A percentile compares a stretch with the other conserved stretches of the same genome.
Conservation (phyloP, 2,329 filamentous ascomycete genomes). For the Colletotrichum lupini region DNA sequence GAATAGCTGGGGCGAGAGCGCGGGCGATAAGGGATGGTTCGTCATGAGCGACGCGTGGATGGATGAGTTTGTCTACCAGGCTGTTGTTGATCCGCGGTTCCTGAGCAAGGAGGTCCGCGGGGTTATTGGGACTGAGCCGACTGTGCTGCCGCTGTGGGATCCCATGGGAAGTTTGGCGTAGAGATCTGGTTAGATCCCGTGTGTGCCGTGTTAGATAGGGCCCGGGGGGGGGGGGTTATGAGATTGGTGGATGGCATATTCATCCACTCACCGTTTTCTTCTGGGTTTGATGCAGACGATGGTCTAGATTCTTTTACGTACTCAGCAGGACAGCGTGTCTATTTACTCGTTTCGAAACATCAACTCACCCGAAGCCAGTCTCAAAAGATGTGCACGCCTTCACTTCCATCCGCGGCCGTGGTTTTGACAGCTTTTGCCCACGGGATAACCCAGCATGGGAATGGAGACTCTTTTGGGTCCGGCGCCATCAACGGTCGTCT, state of each 20-base stretch:
- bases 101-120: constrained; percentile 74
- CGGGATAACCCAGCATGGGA: background rate
- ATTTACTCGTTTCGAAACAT: background rate
- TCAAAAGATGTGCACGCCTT: background rate
- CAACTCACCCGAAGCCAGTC: background rate
- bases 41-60: constrained; percentile 88
- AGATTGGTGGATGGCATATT: background rate
- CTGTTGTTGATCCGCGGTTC: constrained; percentile 81
- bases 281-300: background rate
- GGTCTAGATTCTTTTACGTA: background rate
- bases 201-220: background rate
- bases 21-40: constrained; percentile 85
- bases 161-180: constrained; percentile 80
- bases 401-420: background rate
- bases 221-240: background rate
- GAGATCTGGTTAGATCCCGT: background rate
- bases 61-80: constrained; percentile 87
- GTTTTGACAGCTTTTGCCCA: background rate
- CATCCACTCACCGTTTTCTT: background rate
- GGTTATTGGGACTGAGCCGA: constrained; percentile 76
- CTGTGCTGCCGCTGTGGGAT: constrained; percentile 82
- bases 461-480: background rate
- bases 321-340: constrained; percentile 7
- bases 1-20: constrained; percentile 81
- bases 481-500: background rate